phyloP scores from a whole-genome alignment of 768 basidiomycete genomes.

The Dacryopinax primogenitus region DNA sequence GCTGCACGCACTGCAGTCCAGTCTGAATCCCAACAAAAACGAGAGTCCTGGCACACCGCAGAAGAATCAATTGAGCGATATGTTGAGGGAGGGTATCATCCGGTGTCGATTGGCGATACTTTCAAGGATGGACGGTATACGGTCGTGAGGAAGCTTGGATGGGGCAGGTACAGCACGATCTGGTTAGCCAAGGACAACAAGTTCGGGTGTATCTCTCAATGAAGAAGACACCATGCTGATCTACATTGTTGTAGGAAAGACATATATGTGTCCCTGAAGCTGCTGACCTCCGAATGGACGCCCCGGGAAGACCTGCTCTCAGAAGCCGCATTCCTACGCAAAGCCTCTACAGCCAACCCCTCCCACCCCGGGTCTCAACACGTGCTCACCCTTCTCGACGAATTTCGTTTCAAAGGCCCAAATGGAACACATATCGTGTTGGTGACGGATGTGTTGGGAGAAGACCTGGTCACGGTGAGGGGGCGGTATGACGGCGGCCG shows the following conservation, averaged over 20 bases:
- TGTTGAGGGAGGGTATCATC: background rate
- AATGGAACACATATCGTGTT: slow-evolving; percentile 30
- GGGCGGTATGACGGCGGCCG: slow-evolving; percentile 2
- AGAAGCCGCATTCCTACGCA: slow-evolving; percentile 29
- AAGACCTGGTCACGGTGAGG: slow-evolving; percentile 6
- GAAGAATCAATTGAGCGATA: background rate
- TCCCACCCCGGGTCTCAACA: slow-evolving; percentile 64
- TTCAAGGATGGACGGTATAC: slow-evolving; percentile 12
- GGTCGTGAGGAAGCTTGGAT: slow-evolving; percentile 16
- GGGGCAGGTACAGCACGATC: slow-evolving; percentile 16
- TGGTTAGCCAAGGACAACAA: slow-evolving; percentile 15
- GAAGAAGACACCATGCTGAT: background rate
- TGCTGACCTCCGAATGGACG: slow-evolving; percentile 9
- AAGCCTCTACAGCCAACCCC: slow-evolving; percentile 28
- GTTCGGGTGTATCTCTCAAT: slow-evolving; percentile 2
- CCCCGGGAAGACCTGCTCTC: slow-evolving; percentile 26
- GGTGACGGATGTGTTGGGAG: slow-evolving; percentile 29
- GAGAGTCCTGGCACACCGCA: background rate
- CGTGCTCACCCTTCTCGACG: slow-evolving; percentile 82
- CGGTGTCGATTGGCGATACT: background rate
- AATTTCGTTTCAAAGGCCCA: slow-evolving; percentile 37
- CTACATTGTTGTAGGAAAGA: slow-evolving; percentile 3
- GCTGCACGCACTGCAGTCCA: background rate
- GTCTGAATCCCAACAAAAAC: slow-evolving; percentile 1
- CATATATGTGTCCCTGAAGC: slow-evolving; percentile 14